phyloP scores from a whole-genome alignment of 495 filamentous ascomycete species.

The Penicillium argentinense region DNA sequence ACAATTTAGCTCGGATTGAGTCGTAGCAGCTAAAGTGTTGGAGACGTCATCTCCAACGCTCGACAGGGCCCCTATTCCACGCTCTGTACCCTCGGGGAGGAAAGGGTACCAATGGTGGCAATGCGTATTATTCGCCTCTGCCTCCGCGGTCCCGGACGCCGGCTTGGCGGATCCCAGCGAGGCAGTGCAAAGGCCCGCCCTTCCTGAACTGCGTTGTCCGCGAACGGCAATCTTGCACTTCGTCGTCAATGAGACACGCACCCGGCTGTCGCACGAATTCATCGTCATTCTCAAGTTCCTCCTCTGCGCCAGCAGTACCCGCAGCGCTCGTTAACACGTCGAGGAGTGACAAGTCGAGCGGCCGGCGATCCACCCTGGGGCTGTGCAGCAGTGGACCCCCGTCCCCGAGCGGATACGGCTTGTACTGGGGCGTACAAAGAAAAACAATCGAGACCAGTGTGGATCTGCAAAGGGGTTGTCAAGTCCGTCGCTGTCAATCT shows the following conservation, averaged over 20 bases:
- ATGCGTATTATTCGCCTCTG: conserved; percentile 9
- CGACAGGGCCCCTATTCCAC: neutral
- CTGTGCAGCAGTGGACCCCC: conserved; percentile 17
- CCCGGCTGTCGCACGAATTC: too few species aligned
- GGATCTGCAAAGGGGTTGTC: conserved; percentile 14
- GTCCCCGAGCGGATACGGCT: conserved; percentile 4
- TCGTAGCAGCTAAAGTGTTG: neutral
- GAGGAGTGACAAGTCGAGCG: neutral
- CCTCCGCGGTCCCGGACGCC: conserved; percentile 3
- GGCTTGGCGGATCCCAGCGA: conserved; percentile 23
- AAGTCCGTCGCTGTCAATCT: neutral
- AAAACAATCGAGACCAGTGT: conserved; percentile 13
- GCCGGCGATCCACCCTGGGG: conserved; percentile 7
- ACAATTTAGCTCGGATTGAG: neutral
- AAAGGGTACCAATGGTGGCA: too few species aligned
- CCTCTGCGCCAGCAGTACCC: too few species aligned
- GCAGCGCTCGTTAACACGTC: neutral
- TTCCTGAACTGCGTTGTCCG: neutral
- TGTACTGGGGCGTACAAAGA: neutral
- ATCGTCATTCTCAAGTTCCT: too few species aligned
- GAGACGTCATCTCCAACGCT: conserved; percentile 10
- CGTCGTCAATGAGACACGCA: too few species aligned
- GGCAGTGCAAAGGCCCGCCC: conserved; percentile 19
- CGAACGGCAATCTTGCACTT: too few species aligned
- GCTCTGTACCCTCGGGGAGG: too few species aligned